Evolutionary conservation across 2,329 filamentous ascomycete genomes (phyloP).

Genomic region (Xylariomycetidae sp.): DNA sequence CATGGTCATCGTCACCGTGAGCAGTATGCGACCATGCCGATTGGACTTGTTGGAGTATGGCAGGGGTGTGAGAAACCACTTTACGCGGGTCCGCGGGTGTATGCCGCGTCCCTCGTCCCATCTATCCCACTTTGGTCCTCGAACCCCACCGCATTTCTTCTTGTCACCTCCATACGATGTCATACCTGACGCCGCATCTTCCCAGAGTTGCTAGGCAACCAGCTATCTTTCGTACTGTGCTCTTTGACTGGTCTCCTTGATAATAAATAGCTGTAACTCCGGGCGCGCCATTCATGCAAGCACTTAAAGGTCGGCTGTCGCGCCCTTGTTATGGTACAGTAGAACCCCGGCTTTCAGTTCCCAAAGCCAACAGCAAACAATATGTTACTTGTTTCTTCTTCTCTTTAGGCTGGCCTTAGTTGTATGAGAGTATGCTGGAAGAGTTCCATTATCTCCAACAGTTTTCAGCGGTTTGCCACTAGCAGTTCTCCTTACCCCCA

Average conservation of each 20-base stretch:
- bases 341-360: slow-evolving; percentile 11
- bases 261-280: slow-evolving; percentile 15
- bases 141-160: slow-evolving; percentile 18
- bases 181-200: no score
- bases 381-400: slow-evolving; percentile 10
- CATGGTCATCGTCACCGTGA: no score
- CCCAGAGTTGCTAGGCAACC: slow-evolving; percentile 32
- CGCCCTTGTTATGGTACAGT: slow-evolving; percentile 18
- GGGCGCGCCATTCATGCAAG: slow-evolving; percentile 28
- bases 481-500: slow-evolving; percentile 15
- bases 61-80: slow-evolving; percentile 32
- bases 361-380: slow-evolving; percentile 11
- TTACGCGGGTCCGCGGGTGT: no score
- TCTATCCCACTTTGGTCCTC: slow-evolving; percentile 26
- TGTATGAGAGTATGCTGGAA: no score
- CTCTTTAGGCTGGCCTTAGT: no score
- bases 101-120: slow-evolving; percentile 29
- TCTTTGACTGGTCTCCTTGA: slow-evolving; percentile 11
- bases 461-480: slow-evolving; percentile 13
- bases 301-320: slow-evolving; percentile 24
- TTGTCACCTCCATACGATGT: no score
- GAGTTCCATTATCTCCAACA: slow-evolving; percentile 21
- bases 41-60: no score
- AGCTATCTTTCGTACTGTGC: slow-evolving; percentile 22
- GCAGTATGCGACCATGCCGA: no score